A percentile compares a stretch with the other conserved stretches of the same genome.
These are phyloP conservation scores for Backusella tuberculispora DNA, from an alignment of 192 early-diverging fungal species.

Conservation along the genomic window DNA sequence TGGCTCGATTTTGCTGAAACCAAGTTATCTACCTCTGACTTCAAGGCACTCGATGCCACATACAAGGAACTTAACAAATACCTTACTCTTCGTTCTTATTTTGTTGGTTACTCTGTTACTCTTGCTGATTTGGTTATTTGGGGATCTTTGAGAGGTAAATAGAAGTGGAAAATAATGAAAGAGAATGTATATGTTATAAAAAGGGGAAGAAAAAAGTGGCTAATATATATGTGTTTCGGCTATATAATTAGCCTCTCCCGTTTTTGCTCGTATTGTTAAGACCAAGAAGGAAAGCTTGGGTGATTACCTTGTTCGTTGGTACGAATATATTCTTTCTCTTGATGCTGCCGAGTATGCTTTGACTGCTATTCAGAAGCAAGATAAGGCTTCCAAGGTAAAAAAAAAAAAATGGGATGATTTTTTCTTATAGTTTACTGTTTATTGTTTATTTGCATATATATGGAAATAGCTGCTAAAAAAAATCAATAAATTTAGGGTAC, in stretches of 20 bases:
- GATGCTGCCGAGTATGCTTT: conserved; percentile 56
- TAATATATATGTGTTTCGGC: not conserved
- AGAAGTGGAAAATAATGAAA: not conserved
- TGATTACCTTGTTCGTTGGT: conserved; percentile 82
- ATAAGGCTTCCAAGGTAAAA: conserved; percentile 51
- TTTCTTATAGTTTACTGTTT: not conserved
- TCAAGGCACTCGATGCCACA: conserved; percentile 70
- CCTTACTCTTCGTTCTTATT: conserved; percentile 79
- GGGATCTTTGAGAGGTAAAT: conserved; percentile 78
- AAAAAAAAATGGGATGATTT: not conserved
- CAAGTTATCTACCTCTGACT: conserved; percentile 63
- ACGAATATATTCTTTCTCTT: conserved; percentile 67
- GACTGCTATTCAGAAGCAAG: conserved; percentile 47
- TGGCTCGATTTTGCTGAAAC: conserved; percentile 77
- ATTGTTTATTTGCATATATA: conserved; percentile 4
- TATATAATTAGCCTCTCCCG: conserved; percentile 57
- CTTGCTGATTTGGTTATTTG: conserved; percentile 86
- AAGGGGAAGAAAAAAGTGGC: not conserved
- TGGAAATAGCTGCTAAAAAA: not conserved
- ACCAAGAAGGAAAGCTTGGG: conserved; percentile 67
- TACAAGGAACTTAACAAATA: conserved; percentile 81
- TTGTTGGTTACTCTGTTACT: conserved; percentile 76
- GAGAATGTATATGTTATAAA: not conserved
- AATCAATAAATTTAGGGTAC: conserved; percentile 26
- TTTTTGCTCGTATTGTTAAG: conserved; percentile 84